A percentile compares a stretch with the other conserved stretches of the same genome.
These are phyloP conservation scores for Lactifluus piperatus DNA, from an alignment of 768 basidiomycete genomes.

Conservation along the genomic window DNA sequence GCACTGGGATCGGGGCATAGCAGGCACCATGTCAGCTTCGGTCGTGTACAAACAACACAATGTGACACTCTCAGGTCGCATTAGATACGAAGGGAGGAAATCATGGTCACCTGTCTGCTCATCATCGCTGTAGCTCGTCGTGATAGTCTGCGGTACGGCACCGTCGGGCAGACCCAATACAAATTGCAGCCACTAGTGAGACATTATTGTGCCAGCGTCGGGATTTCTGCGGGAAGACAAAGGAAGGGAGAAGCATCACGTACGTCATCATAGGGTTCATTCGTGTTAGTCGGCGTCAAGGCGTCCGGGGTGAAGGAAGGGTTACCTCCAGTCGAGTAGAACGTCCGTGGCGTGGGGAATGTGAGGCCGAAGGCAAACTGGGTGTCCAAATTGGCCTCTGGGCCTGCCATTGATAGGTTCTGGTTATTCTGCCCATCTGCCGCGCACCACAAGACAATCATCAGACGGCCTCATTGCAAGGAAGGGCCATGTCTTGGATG, in stretches of 20 bases:
- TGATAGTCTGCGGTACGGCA: constrained; percentile 49
- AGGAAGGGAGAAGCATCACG: background rate
- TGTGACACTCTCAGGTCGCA: background rate
- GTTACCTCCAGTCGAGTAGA: constrained; percentile 21
- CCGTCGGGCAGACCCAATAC: constrained; percentile 33
- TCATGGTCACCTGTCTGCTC: constrained; percentile 51
- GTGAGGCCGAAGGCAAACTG: constrained; percentile 22
- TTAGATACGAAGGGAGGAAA: no score
- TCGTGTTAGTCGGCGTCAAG: background rate
- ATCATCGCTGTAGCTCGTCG: constrained; percentile 64
- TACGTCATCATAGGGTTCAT: constrained; percentile 18
- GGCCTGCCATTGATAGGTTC: constrained; percentile 8
- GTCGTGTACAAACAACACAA: background rate
- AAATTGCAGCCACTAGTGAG: constrained; percentile 50
- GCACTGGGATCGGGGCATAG: constrained; percentile 31
- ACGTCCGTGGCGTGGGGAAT: constrained; percentile 22
- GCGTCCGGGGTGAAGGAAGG: constrained; percentile 1
- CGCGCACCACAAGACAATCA: background rate
- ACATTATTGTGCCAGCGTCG: background rate
- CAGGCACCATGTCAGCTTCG: background rate
- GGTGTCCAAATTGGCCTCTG: constrained; percentile 22
- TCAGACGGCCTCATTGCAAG: background rate
- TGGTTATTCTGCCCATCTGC: constrained; percentile 21
- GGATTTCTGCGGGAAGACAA: background rate
- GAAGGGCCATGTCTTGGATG: background rate